Conservation (phyloP, 1,284 basidiomycete species). For the Somion occarium region DNA sequence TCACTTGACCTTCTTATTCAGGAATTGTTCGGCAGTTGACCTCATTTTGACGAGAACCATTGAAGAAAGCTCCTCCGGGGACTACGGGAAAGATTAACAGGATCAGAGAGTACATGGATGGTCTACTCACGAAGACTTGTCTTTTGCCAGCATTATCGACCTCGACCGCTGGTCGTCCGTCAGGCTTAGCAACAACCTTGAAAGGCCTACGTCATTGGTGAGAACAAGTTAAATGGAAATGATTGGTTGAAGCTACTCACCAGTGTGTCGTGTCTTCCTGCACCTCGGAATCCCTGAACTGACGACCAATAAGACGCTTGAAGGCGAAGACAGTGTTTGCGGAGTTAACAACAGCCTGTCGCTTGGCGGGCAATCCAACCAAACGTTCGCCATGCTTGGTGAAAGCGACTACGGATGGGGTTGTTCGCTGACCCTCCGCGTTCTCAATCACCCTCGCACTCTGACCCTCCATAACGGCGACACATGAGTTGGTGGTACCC, state of each 20-base stretch:
- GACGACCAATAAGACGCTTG: constrained; percentile 95
- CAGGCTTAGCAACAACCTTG: constrained; percentile 69
- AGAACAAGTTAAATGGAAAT: constrained; percentile 4
- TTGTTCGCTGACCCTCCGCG: constrained; percentile 95
- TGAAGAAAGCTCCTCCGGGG: constrained; percentile 79
- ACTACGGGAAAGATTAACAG: constrained; percentile 39
- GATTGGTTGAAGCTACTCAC: constrained; percentile 33
- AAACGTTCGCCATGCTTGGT: constrained; percentile 93
- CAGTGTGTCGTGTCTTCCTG: constrained; percentile 86
- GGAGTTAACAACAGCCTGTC: constrained; percentile 97
- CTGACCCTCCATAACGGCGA: constrained; percentile 95
- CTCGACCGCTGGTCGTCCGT: constrained; percentile 71
- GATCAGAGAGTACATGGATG: constrained; percentile 3
- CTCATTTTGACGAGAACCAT: constrained; percentile 93
- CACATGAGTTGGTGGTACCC: constrained; percentile 90
- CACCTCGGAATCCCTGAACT: constrained; percentile 92
- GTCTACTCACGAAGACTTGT: constrained; percentile 56
- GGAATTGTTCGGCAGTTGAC: constrained; percentile 89
- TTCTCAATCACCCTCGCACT: constrained; percentile 95
- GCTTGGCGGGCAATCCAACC: constrained; percentile 95
- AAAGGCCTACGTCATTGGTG: constrained; percentile 56
- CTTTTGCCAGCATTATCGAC: constrained; percentile 76
- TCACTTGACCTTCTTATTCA: constrained; percentile 93
- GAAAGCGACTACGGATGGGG: constrained; percentile 98
- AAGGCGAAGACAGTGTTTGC: constrained; percentile 92